Conservation (phyloP, 2,329 filamentous ascomycete genomes). For the Emmonsia crescens region DNA sequence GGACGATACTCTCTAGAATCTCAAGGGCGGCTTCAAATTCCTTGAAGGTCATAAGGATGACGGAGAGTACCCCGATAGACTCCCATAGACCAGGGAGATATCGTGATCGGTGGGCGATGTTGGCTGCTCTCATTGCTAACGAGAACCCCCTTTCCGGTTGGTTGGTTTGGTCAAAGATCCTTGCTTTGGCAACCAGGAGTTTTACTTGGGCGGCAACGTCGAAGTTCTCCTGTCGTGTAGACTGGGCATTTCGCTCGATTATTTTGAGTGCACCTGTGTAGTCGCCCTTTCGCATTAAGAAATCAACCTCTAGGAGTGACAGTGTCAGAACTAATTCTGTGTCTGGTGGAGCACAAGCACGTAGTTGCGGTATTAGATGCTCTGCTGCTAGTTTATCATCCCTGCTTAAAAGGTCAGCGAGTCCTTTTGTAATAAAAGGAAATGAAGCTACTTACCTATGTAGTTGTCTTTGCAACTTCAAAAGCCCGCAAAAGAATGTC, state of each 20-base stretch:
- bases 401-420: conserved; percentile 22
- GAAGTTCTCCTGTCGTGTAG: conserved; percentile 44
- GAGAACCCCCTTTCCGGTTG: conserved; percentile 67
- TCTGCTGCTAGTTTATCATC: conserved; percentile 48
- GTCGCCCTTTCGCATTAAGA: conserved; percentile 44
- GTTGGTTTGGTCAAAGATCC: conserved; percentile 56
- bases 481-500: conserved; percentile 32
- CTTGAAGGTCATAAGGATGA: conserved; percentile 56
- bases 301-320: conserved; percentile 49
- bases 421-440: background rate
- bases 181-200: conserved; percentile 61
- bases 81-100: conserved; percentile 63
- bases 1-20: conserved; percentile 59
- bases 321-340: conserved; percentile 51
- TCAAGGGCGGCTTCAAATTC: conserved; percentile 59
- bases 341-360: conserved; percentile 42
- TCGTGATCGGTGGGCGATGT: conserved; percentile 58
- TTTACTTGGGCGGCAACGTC: conserved; percentile 60
- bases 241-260: conserved; percentile 43
- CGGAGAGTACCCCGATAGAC: conserved; percentile 55
- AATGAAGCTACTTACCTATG: conserved; percentile 25
- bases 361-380: conserved; percentile 47
- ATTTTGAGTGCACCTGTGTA: conserved; percentile 43
- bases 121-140: conserved; percentile 62
- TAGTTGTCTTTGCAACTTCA: conserved; percentile 33